Conservation (phyloP, 108 stramenopile genomes). For the Nitzschia putrida region DNA sequence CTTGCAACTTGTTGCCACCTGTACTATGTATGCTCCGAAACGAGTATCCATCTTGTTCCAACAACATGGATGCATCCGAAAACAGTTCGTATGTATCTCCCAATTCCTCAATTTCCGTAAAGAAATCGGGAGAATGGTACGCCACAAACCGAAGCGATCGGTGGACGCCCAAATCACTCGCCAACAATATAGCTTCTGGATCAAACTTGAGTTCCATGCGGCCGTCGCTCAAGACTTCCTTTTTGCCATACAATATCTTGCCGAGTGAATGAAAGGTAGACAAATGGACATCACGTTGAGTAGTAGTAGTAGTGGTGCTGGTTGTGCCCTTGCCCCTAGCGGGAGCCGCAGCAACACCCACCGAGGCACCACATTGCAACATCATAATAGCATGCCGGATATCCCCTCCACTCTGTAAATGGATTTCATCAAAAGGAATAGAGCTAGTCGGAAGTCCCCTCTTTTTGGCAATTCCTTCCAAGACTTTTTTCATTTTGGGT, state of each 20-base stretch:
- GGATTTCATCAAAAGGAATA: constrained; percentile 59
- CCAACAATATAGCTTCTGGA: constrained; percentile 75
- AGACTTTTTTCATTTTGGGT: constrained; percentile 70
- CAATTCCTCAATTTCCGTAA: constrained; percentile 73
- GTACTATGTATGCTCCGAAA: no score
- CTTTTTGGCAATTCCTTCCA: constrained; percentile 53
- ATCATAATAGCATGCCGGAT: constrained; percentile 82
- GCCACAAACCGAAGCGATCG: constrained; percentile 74
- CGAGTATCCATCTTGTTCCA: constrained; percentile 30
- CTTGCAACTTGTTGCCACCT: neutral
- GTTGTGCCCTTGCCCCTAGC: no score
- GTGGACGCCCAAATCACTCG: constrained; percentile 65
- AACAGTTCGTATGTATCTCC: constrained; percentile 52
- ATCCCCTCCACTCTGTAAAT: constrained; percentile 73
- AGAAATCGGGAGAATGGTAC: constrained; percentile 83
- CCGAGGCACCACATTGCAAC: constrained; percentile 60
- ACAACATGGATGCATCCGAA: constrained; percentile 64
- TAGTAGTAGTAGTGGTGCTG: no score
- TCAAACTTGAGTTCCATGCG: constrained; percentile 62
- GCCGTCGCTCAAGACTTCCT: constrained; percentile 27
- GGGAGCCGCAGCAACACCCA: no score
- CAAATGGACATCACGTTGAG: constrained; percentile 14
- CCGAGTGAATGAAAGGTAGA: constrained; percentile 89
- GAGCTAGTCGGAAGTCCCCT: constrained; percentile 28
- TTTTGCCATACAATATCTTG: constrained; percentile 87